Conservation (phyloP, 345 rosid genomes). For the Euphorbia peplus region DNA sequence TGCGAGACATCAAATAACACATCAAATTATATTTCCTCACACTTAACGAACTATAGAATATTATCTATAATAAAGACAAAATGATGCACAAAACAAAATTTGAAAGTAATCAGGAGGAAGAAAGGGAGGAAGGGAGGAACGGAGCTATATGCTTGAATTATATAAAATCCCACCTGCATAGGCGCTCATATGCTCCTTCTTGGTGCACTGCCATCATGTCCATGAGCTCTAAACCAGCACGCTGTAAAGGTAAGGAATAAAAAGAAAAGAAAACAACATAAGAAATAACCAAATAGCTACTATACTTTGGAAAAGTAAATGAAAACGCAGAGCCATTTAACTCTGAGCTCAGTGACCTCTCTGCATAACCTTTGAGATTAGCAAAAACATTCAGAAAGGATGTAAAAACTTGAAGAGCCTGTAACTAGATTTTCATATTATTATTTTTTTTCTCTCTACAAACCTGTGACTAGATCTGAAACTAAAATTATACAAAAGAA, state of each 20-base stretch:
- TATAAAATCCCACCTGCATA: slow-evolving; percentile 65
- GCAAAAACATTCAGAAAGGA: background rate
- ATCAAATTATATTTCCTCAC: background rate
- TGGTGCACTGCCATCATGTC: slow-evolving; percentile 99
- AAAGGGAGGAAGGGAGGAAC: background rate
- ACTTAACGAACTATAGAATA: background rate
- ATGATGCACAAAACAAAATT: slow-evolving; percentile 6
- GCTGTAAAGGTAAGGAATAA: slow-evolving; percentile 42
- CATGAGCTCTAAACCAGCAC: slow-evolving; percentile 98
- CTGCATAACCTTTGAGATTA: background rate
- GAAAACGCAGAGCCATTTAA: background rate
- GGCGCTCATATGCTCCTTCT: slow-evolving; percentile 98
- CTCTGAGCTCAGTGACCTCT: background rate
- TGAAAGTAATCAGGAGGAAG: background rate
- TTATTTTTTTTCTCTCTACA: background rate
- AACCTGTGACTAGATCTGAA: background rate
- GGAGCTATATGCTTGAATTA: slow-evolving; percentile 1
- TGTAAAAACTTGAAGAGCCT: background rate
- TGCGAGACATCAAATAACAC: background rate
- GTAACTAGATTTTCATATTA: background rate
- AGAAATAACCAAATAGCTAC: background rate
- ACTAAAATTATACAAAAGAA: background rate
- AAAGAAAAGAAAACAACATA: background rate
- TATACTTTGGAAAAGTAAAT: too few relatives aligned
- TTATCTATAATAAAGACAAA: background rate